Conservation (phyloP, 345 rosid species). For the Brassica juncea region DNA sequence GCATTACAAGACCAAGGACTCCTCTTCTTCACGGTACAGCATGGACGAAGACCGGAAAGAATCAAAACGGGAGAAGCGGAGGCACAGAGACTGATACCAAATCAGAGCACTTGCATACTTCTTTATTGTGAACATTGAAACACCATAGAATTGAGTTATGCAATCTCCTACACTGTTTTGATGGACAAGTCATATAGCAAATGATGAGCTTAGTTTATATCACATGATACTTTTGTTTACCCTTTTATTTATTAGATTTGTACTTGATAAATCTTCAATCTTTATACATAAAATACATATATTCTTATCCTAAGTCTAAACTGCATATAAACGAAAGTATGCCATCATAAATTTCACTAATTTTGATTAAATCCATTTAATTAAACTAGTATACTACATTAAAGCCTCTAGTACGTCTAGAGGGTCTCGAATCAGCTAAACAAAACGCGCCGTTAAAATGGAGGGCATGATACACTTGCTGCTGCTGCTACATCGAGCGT, state of each 20-base stretch:
- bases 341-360: neutral
- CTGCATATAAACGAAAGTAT: neutral
- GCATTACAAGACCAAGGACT: conserved; percentile 51
- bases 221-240: neutral
- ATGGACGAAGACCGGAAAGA: conserved; percentile 40
- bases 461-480: neutral
- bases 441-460: neutral
- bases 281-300: neutral
- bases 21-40: conserved; percentile 48
- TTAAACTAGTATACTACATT: too few relatives aligned
- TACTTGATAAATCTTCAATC: neutral
- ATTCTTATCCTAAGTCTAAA: too few relatives aligned
- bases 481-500: neutral
- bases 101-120: neutral
- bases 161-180: neutral
- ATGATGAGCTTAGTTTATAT: neutral
- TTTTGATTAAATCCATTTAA: neutral
- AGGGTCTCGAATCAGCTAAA: neutral
- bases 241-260: neutral
- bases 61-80: conserved; percentile 52
- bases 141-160: neutral
- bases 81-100: conserved; percentile 43
- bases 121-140: neutral
- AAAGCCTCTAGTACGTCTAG: neutral
- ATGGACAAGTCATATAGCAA: neutral